Evolutionary conservation across 83 land plant species (phyloP).

Genomic region (Picea abies): DNA sequence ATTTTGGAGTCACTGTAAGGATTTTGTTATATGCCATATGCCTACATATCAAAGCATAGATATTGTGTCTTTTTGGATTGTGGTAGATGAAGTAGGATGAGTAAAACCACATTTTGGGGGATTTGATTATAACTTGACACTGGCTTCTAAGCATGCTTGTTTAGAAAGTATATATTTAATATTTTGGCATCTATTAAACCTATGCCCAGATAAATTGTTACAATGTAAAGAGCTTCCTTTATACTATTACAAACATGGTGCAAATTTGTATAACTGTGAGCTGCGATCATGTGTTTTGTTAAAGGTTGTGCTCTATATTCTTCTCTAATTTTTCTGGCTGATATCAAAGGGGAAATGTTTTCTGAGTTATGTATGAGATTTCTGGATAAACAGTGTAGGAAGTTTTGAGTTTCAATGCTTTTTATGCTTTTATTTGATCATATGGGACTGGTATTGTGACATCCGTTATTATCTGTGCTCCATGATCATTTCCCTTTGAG

Average conservation of each 20-base stretch:
- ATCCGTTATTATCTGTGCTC: background rate
- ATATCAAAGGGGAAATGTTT: background rate
- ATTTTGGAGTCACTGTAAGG: conserved; percentile 9
- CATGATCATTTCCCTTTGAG: background rate
- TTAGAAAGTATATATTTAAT: too few species aligned
- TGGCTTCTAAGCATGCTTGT: background rate
- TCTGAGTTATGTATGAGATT: background rate
- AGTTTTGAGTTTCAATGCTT: background rate
- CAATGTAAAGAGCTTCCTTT: background rate
- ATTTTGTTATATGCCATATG: background rate
- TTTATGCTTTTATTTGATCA: background rate
- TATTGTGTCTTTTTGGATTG: background rate
- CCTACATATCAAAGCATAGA: background rate
- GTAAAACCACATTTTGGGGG: background rate
- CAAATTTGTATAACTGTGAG: background rate
- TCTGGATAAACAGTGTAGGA: too few species aligned
- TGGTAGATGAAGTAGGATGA: background rate
- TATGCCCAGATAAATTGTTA: background rate
- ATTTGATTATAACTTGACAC: background rate
- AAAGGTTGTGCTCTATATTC: too few species aligned
- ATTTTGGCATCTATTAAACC: background rate
- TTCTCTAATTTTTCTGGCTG: background rate
- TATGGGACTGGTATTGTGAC: background rate
- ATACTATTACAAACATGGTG: conserved; percentile 1
- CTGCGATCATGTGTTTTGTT: background rate